These are phyloP conservation scores for Didymella pomorum DNA, from an alignment of 2,329 filamentous ascomycete genomes.

Conservation along the genomic window DNA sequence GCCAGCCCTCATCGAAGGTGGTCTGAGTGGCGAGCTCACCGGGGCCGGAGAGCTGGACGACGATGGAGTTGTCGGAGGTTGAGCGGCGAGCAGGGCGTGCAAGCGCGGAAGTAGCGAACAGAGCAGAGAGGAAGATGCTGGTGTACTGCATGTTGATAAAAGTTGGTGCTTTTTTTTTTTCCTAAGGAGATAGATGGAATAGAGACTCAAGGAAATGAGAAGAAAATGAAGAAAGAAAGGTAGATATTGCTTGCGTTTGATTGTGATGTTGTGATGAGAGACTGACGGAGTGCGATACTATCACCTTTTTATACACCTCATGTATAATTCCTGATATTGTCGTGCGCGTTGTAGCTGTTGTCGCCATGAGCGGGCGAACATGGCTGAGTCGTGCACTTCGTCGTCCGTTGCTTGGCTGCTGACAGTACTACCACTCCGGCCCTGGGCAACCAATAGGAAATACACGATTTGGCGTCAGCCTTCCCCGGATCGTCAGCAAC, in stretches of 20 bases:
- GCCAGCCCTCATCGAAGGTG: conserved; percentile 11
- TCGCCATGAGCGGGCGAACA: neutral
- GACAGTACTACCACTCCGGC: neutral
- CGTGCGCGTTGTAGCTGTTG: neutral
- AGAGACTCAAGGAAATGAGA: neutral
- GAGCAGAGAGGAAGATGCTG: conserved; percentile 18
- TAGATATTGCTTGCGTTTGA: conserved; percentile 1
- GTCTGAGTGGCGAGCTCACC: conserved; percentile 19
- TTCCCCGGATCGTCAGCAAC: conserved; percentile 18
- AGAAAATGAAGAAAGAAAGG: neutral
- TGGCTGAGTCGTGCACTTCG: conserved; percentile 7
- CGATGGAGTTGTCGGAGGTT: conserved; percentile 10
- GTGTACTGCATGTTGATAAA: conserved; percentile 26
- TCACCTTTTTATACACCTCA: neutral
- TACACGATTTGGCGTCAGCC: neutral
- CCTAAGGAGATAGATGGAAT: conserved; percentile 1
- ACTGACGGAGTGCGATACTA: neutral
- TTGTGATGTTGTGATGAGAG: conserved; percentile 6
- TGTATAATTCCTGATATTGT: neutral
- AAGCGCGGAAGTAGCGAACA: conserved; percentile 20
- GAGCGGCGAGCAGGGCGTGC: conserved; percentile 17
- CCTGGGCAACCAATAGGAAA: neutral
- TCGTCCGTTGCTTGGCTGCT: conserved; percentile 12
- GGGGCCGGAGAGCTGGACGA: conserved; percentile 12
- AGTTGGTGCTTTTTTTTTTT: conserved; percentile 1